phyloP scores from a whole-genome alignment of 805 yeast species.

The Yamadazyma endophytica region DNA sequence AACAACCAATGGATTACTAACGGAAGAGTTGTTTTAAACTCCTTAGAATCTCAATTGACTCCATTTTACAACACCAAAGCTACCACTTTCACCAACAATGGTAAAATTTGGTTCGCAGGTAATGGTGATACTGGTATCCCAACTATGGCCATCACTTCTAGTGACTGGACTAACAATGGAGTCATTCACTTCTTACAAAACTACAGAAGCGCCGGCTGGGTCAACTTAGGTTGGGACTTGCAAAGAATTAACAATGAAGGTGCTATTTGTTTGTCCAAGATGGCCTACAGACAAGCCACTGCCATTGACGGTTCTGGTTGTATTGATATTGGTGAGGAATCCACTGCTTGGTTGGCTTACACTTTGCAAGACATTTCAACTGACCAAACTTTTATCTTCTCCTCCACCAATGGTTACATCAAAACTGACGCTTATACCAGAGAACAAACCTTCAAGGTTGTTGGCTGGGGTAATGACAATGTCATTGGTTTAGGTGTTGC shows the following conservation, averaged over 20 bases:
- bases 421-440: constrained; percentile 14
- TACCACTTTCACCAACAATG: constrained; percentile 18
- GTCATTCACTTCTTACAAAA: constrained; percentile 18
- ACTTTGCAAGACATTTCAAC: constrained; percentile 11
- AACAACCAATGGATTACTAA: constrained; percentile 10
- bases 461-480: constrained; percentile 27
- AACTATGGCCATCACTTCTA: constrained; percentile 13
- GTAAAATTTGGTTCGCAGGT: constrained; percentile 21
- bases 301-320: constrained; percentile 21
- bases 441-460: constrained; percentile 18
- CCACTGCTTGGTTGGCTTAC: constrained; percentile 14
- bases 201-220: constrained; percentile 17
- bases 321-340: constrained; percentile 14
- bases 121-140: constrained; percentile 18
- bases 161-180: constrained; percentile 18
- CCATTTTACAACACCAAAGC: constrained; percentile 19
- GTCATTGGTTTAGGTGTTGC: constrained; percentile 18
- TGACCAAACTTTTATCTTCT: constrained; percentile 15
- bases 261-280: constrained; percentile 19
- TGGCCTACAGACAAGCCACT: constrained; percentile 17
- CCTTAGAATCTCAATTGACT: constrained; percentile 15
- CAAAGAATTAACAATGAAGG: constrained; percentile 17
- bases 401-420: constrained; percentile 10
- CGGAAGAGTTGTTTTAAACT: constrained; percentile 22
- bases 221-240: constrained; percentile 15